These are phyloP conservation scores for Volvox reticuliferus DNA, from an alignment of 139 green algal species.

Conservation along the genomic window DNA sequence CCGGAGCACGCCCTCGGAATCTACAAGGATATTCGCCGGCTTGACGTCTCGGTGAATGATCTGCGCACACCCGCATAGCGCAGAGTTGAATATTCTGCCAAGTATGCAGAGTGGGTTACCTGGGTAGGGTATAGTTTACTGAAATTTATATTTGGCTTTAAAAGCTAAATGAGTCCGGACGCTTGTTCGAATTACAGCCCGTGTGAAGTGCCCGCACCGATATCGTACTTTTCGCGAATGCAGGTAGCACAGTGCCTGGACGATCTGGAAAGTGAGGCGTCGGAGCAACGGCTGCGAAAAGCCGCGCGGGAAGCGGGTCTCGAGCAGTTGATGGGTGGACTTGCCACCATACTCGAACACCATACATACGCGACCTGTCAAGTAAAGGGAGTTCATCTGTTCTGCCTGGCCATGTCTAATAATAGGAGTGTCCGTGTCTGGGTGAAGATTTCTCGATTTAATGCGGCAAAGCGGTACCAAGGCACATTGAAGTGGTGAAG, in stretches of 20 bases:
- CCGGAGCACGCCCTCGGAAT: conserved; percentile 4
- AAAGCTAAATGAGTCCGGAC: too few relatives aligned
- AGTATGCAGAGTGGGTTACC: too few relatives aligned
- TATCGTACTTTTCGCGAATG: not conserved
- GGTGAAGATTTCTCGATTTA: too few relatives aligned
- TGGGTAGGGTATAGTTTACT: too few relatives aligned
- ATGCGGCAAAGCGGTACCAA: too few relatives aligned
- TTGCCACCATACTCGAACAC: conserved; percentile 25
- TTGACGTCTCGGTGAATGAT: conserved; percentile 21
- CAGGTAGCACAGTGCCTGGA: conserved; percentile 24
- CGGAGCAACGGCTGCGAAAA: not conserved
- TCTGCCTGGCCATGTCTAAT: too few relatives aligned
- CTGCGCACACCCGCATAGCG: not conserved
- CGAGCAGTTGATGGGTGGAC: not conserved
- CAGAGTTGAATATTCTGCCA: not conserved
- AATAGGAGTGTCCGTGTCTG: too few relatives aligned
- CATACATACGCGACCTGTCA: conserved; percentile 25
- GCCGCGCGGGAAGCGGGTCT: not conserved
- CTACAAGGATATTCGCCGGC: conserved; percentile 32
- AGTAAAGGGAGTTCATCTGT: too few relatives aligned
- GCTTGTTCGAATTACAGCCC: too few relatives aligned
- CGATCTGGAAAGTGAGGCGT: conserved; percentile 16
- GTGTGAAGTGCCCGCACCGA: too few relatives aligned
- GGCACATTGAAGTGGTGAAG: too few relatives aligned
- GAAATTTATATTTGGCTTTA: too few relatives aligned